phyloP scores from a whole-genome alignment of 805 yeast species.

The Wickerhamomyces mucosus region DNA sequence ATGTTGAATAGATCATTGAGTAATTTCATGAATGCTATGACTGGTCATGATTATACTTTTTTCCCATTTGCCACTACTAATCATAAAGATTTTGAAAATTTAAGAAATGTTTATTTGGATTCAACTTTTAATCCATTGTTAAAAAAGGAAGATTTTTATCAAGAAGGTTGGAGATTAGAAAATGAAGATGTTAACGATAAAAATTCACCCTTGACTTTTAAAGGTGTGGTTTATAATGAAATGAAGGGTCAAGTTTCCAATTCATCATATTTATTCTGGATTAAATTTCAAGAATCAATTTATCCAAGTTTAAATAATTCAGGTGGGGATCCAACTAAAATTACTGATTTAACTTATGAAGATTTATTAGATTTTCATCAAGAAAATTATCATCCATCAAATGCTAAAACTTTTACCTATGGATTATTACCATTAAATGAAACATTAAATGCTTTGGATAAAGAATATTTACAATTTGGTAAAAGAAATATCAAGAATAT shows the following conservation, averaged over 20 bases:
- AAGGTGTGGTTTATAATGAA: constrained; percentile 96
- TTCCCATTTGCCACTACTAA: constrained; percentile 97
- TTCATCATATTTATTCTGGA: constrained; percentile 78
- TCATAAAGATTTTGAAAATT: constrained; percentile 64
- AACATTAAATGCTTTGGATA: constrained; percentile 49
- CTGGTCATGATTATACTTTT: constrained; percentile 92
- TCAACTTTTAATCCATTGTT: constrained; percentile 78
- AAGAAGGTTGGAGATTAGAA: constrained; percentile 98
- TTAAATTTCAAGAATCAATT: constrained; percentile 69
- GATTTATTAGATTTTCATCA: constrained; percentile 73
- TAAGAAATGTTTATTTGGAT: constrained; percentile 82
- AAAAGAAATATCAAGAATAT: constrained; percentile 30
- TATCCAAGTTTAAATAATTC: constrained; percentile 83
- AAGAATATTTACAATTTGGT: constrained; percentile 44
- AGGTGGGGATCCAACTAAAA: constrained; percentile 86
- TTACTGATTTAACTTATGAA: constrained; percentile 64
- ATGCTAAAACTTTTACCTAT: constrained; percentile 78
- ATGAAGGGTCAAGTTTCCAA: constrained; percentile 97
- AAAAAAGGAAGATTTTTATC: constrained; percentile 72
- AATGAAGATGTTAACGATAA: constrained; percentile 50
- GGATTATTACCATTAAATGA: constrained; percentile 62
- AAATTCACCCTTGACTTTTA: constrained; percentile 56
- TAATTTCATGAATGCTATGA: constrained; percentile 98
- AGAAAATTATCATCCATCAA: constrained; percentile 79
- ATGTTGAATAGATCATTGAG: constrained; percentile 93